A percentile compares a stretch with the other conserved stretches of the same genome.
Conservation (phyloP, 1,284 basidiomycete species). For the Boletus hoseneyae region DNA sequence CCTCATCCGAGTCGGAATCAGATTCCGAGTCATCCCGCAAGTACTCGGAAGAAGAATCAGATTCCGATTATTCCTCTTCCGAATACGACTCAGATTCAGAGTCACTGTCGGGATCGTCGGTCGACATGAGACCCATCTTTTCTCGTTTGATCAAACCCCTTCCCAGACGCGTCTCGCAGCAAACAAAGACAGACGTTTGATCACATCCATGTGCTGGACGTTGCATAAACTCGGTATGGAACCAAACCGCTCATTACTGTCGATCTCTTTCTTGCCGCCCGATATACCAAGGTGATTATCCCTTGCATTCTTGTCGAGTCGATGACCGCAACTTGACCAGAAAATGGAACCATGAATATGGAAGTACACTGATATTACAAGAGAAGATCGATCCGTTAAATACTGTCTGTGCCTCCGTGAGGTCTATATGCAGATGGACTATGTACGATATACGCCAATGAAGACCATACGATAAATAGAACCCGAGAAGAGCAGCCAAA, state of each 20-base stretch:
- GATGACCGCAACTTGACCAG: no score
- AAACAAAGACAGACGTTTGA: constrained; percentile 15
- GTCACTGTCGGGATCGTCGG: constrained; percentile 31
- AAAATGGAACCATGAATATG: no score
- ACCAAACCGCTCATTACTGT: background rate
- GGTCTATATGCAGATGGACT: constrained; percentile 10
- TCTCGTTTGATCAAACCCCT: constrained; percentile 42
- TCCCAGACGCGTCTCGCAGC: constrained; percentile 33
- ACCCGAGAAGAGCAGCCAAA: background rate
- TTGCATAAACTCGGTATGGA: background rate
- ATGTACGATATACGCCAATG: constrained; percentile 3
- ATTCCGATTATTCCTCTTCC: constrained; percentile 17
- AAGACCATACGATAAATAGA: background rate
- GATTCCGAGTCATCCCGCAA: constrained; percentile 17
- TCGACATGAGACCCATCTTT: constrained; percentile 35
- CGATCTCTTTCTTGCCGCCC: background rate
- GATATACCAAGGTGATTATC: background rate
- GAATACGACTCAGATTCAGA: constrained; percentile 29
- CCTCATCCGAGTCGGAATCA: constrained; percentile 16
- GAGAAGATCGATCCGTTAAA: no score
- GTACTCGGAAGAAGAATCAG: constrained; percentile 23
- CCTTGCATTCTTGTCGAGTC: no score
- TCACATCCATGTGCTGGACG: background rate
- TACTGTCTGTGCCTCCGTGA: background rate
- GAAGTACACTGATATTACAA: no score